A percentile compares a stretch with the other conserved stretches of the same genome.
phyloP scores from a whole-genome alignment of 768 basidiomycete species.

The Mycena rebaudengoi region DNA sequence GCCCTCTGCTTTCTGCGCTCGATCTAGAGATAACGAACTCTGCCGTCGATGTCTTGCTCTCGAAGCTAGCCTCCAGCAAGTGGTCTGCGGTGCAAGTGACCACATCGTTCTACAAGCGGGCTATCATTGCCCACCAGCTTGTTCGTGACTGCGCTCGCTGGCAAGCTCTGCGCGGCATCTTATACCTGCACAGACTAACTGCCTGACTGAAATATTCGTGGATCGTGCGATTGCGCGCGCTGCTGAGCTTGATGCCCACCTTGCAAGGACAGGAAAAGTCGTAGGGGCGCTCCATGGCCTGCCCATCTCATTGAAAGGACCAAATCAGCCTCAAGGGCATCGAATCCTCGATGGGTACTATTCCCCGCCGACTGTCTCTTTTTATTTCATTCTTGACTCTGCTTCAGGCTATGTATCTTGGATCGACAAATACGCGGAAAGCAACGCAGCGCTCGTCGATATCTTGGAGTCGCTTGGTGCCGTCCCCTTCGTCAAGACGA shows the following conservation, averaged over 20 bases:
- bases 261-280: constrained; percentile 67
- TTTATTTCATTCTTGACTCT: background rate
- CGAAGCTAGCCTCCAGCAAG: constrained; percentile 57
- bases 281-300: constrained; percentile 81
- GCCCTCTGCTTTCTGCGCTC: constrained; percentile 61
- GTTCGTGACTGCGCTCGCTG: constrained; percentile 46
- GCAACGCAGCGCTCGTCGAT: constrained; percentile 70
- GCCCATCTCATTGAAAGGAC: constrained; percentile 79
- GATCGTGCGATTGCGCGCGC: constrained; percentile 74
- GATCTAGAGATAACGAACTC: constrained; percentile 61
- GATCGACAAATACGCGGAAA: constrained; percentile 66
- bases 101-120: constrained; percentile 79
- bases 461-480: constrained; percentile 75
- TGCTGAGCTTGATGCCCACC: constrained; percentile 67
- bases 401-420: constrained; percentile 73
- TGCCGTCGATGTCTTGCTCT: constrained; percentile 53
- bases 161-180: background rate
- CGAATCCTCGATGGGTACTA: constrained; percentile 72
- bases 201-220: constrained; percentile 85
- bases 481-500: constrained; percentile 75
- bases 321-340: constrained; percentile 74
- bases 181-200: constrained; percentile 65
- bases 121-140: constrained; percentile 81
- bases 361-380: background rate
- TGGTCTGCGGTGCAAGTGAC: constrained; percentile 78